Evolutionary conservation across 208 protist genomes (phyloP).

Genomic region (Novymonas esmeraldas): DNA sequence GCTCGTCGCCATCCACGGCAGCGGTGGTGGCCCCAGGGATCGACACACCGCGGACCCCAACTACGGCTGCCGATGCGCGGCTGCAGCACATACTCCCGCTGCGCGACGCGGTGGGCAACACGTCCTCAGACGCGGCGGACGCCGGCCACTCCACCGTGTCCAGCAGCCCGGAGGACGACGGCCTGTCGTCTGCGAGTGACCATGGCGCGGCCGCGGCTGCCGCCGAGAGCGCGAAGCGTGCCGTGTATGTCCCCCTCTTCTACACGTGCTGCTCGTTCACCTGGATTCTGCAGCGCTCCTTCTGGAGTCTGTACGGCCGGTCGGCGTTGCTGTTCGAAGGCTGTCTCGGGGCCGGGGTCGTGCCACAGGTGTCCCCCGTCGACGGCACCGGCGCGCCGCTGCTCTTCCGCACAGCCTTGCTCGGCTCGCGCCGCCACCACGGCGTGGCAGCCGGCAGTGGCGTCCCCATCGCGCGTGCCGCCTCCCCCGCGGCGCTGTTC

Average conservation of each 20-base stretch:
- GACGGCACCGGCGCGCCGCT: neutral
- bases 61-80: neutral
- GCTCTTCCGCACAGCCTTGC: slow-evolving; percentile 15
- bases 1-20: neutral
- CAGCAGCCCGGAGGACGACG: slow-evolving; percentile 17
- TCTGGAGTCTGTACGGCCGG: slow-evolving; percentile 64
- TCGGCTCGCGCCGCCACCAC: slow-evolving; percentile 6
- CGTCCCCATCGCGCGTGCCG: neutral
- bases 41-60: neutral
- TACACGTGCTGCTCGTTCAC: slow-evolving; percentile 63
- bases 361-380: slow-evolving; percentile 15
- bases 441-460: neutral
- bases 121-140: slow-evolving; percentile 13
- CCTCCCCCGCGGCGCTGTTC: neutral
- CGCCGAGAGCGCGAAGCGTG: slow-evolving; percentile 16
- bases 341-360: slow-evolving; percentile 37
- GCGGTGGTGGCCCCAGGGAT: neutral
- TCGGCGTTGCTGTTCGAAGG: slow-evolving; percentile 66
- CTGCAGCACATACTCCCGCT: slow-evolving; percentile 13
- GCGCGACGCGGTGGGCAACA: slow-evolving; percentile 15
- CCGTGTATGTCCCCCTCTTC: slow-evolving; percentile 32
- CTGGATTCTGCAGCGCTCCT: slow-evolving; percentile 66
- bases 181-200: slow-evolving; percentile 24
- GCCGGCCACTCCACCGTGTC: slow-evolving; percentile 6
- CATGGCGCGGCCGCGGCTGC: neutral